Conservation (phyloP, 2,329 filamentous ascomycete genomes). For the Dothistroma septosporum region DNA sequence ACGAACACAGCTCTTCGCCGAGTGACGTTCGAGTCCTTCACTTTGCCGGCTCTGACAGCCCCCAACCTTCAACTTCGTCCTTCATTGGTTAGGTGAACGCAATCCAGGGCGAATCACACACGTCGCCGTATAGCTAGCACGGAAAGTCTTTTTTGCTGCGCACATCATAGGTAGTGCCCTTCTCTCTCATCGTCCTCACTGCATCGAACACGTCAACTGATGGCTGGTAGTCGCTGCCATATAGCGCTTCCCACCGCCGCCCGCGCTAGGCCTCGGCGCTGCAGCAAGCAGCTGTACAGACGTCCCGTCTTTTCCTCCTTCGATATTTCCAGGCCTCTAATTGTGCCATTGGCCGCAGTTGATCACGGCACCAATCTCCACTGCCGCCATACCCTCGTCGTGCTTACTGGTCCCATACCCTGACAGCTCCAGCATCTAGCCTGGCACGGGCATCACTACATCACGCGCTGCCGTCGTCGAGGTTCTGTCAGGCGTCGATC, state of each 20-base stretch:
- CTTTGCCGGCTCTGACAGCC: background rate
- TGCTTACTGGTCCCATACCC: slow-evolving; percentile 13
- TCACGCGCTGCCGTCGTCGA: slow-evolving; percentile 9
- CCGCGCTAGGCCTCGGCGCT: slow-evolving; percentile 14
- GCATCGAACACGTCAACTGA: slow-evolving; percentile 13
- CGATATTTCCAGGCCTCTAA: slow-evolving; percentile 6
- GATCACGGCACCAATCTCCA: slow-evolving; percentile 17
- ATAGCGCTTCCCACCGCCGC: slow-evolving; percentile 14
- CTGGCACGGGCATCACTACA: slow-evolving; percentile 3
- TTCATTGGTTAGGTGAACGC: slow-evolving; percentile 19
- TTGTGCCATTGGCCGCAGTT: slow-evolving; percentile 20
- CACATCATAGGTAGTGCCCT: slow-evolving; percentile 18
- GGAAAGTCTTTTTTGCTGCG: slow-evolving; percentile 18
- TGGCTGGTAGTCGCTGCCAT: slow-evolving; percentile 17
- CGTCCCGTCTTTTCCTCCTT: slow-evolving; percentile 9
- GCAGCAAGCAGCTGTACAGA: slow-evolving; percentile 14
- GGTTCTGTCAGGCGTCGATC: background rate
- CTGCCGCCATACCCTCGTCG: slow-evolving; percentile 11
- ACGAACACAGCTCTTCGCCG: background rate
- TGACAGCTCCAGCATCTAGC: slow-evolving; percentile 10
- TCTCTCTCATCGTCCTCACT: slow-evolving; percentile 7
- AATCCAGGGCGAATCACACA: slow-evolving; percentile 22
- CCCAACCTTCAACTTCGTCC: background rate
- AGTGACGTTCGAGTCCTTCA: slow-evolving; percentile 4
- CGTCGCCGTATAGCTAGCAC: slow-evolving; percentile 13